Evolutionary conservation across 805 yeast species (phyloP), one percentile per base, ranked within the genome.

Genomic region (Candida corydali): DNA sequence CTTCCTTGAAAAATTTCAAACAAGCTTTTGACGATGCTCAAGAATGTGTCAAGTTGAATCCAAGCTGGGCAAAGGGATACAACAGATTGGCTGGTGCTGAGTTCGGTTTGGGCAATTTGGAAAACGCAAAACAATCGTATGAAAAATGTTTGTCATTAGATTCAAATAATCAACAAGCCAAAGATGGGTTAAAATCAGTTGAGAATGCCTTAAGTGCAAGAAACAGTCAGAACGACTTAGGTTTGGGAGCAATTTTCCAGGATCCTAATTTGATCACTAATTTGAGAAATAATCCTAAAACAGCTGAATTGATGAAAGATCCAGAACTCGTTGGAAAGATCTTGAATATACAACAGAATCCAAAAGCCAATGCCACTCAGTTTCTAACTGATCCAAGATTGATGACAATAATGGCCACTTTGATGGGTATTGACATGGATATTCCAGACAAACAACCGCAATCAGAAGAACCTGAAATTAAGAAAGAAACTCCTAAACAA

Each of bases 21-120:
- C 66, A 80, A 41, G 98, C 98, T 3, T 69, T 87, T 42, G 67
- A 70, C 31, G 98, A 93, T 60, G 98, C 98, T 12, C 64, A 85
- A 41, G 77, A 83, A 54, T 84, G 96, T 64, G 80, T 84, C 37
- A 73, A 76, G 51, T 79, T 88, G 63, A 86, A 85, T 46, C 81
- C 88, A 11, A 47, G 82, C 2, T 93, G 98, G 98, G 88, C 96
- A 16, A 93, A 93, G 64, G 98, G 98, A 32, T 86, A 84, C 70
- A 84, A 80, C 54, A 81, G 99, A 63, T 83, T 84, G 25, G 99
- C 86, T 41, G 89, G 97, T 46, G 98, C 98, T 22, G 78, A 82
- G 34, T 82, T 72, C 52, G 98, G 98, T n/a, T 67, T 84, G 42
- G 87, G 87, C 12, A 75, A 85, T 42, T 73, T 81, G 34, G 88